These are phyloP conservation scores for Pascua guehoae DNA, from an alignment of 1,284 basidiomycete species.

Conservation along the genomic window DNA sequence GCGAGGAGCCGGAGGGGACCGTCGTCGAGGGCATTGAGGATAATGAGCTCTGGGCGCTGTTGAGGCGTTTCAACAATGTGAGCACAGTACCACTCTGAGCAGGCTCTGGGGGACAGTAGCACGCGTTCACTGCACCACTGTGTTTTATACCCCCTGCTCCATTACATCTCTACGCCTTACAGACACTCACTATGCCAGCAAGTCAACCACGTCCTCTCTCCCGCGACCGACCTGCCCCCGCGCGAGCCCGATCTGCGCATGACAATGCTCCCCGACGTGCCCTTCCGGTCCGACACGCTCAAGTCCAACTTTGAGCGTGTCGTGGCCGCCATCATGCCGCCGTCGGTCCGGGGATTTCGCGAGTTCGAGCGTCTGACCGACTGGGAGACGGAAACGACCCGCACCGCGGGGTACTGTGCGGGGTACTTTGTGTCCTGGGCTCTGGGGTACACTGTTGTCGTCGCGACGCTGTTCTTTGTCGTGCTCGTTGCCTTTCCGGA, in stretches of 20 bases:
- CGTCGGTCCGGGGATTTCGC: constrained; percentile 51
- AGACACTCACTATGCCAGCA: constrained; percentile 27
- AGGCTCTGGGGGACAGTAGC: no score
- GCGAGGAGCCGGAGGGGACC: no score
- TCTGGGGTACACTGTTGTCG: constrained; percentile 50
- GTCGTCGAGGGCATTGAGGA: constrained; percentile 49
- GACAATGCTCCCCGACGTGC: constrained; percentile 2
- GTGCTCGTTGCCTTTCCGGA: constrained; percentile 53
- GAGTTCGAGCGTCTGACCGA: constrained; percentile 55
- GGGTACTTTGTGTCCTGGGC: constrained; percentile 54
- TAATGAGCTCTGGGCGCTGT: constrained; percentile 46
- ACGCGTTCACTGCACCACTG: no score
- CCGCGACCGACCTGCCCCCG: constrained; percentile 37
- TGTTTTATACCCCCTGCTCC: no score
- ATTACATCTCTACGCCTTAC: not conserved
- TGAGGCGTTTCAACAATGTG: constrained; percentile 48
- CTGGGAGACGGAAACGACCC: constrained; percentile 53
- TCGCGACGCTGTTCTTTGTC: constrained; percentile 48
- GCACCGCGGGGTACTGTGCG: constrained; percentile 51
- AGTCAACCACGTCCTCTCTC: constrained; percentile 40
- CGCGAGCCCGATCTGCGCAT: constrained; percentile 38
- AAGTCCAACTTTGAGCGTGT: constrained; percentile 55
- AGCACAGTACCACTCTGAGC: constrained; percentile 20
- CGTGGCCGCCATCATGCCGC: constrained; percentile 56
- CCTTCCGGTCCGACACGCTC: constrained; percentile 49